phyloP scores from a whole-genome alignment of 257 asterid species.

The Solanum piurae region DNA sequence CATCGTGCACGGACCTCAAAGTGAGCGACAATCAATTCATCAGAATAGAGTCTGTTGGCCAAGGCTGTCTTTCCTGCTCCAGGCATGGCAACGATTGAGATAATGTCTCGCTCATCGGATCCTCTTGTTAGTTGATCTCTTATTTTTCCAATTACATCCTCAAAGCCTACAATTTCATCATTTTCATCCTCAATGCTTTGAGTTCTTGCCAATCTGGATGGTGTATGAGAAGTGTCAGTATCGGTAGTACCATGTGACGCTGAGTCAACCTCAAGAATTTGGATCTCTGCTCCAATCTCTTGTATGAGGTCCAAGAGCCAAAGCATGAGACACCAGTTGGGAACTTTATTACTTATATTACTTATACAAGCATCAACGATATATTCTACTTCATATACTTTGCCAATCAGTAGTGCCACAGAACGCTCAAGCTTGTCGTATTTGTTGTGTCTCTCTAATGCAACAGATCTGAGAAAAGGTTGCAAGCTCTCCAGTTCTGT shows the following conservation, averaged over 20 bases:
- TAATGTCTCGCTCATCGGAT: neutral
- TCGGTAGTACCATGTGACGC: fast-evolving
- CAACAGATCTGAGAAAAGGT: neutral
- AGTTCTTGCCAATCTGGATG: too few relatives aligned
- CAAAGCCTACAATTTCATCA: neutral
- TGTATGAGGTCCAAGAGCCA: neutral
- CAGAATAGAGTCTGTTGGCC: neutral
- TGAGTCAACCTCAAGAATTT: neutral
- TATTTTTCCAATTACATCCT: fast-evolving
- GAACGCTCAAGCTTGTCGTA: neutral
- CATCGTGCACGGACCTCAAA: neutral
- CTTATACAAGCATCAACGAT: neutral
- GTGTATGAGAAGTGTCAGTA: neutral
- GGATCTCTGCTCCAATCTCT: neutral
- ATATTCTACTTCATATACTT: slow-evolving; percentile 14
- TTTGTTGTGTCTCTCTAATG: neutral
- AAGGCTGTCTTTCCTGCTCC: neutral
- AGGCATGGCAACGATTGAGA: neutral
- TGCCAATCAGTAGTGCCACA: neutral
- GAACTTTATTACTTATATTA: neutral
- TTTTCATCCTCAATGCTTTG: too few relatives aligned
- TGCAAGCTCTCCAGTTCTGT: neutral
- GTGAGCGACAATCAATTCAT: neutral
- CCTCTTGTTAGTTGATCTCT: too few relatives aligned
- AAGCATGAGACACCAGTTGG: neutral